These are phyloP conservation scores for Talaromyces borbonicus DNA, from an alignment of 495 filamentous ascomycete genomes.

Conservation along the genomic window DNA sequence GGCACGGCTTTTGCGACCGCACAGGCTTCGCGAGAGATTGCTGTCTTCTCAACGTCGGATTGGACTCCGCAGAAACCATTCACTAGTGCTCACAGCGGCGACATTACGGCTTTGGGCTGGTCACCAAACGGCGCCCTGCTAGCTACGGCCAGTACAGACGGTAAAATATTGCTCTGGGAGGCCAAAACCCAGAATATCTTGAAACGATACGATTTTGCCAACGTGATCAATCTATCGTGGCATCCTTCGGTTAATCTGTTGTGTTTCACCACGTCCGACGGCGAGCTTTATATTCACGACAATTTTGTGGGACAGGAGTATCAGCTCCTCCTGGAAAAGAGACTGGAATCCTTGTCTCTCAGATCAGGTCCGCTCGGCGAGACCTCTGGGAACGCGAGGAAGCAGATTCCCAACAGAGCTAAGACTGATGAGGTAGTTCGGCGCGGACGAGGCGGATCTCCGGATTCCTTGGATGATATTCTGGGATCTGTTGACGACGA, in stretches of 20 bases:
- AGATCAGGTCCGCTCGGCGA: slow-evolving; percentile 71
- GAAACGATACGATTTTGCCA: slow-evolving; percentile 58
- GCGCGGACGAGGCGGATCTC: slow-evolving; percentile 31
- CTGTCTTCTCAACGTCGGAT: slow-evolving; percentile 73
- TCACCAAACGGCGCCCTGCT: slow-evolving; percentile 88
- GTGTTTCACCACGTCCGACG: slow-evolving; percentile 83
- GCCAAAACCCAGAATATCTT: slow-evolving; percentile 69
- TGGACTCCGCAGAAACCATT: slow-evolving; percentile 80
- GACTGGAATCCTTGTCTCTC: slow-evolving; percentile 69
- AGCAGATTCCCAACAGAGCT: slow-evolving; percentile 43
- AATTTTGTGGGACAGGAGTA: slow-evolving; percentile 65
- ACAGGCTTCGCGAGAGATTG: slow-evolving; percentile 75
- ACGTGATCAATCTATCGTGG: slow-evolving; percentile 80
- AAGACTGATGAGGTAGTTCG: slow-evolving; percentile 38
- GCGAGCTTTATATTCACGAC: slow-evolving; percentile 81
- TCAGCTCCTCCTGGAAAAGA: slow-evolving; percentile 47
- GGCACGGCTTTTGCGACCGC: slow-evolving; percentile 82
- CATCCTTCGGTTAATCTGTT: slow-evolving; percentile 80
- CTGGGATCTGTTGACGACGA: slow-evolving; percentile 46
- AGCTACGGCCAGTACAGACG: slow-evolving; percentile 72
- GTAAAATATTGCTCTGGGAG: slow-evolving; percentile 80
- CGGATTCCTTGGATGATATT: slow-evolving; percentile 52
- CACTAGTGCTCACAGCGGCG: slow-evolving; percentile 65
- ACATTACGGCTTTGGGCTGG: slow-evolving; percentile 84
- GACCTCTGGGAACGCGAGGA: slow-evolving; percentile 52